Evolutionary conservation across 768 basidiomycete genomes (phyloP), one percentile per base, ranked within the genome.

Genomic region (Chalciporus pseudorubinellus): DNA sequence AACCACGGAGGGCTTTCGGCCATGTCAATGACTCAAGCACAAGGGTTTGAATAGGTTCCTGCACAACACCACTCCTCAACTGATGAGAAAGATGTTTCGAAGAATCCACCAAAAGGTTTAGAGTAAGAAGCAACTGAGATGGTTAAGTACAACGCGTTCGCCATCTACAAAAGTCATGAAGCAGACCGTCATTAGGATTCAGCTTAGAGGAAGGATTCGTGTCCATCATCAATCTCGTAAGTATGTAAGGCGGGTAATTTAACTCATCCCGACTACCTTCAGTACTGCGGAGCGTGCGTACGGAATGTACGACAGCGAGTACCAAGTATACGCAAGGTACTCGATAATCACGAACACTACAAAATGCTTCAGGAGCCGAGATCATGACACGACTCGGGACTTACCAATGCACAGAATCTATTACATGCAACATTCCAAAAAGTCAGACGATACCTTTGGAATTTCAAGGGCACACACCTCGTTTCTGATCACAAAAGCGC

Each of bases 281-380:
- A 81, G 74, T 39, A 90, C 81, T 12, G 85, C 85, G 2, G 82
- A 66, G 48, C 93, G 80, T 3, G 94, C 94, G 61, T 95, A 95
- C 3, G 94, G 94, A 59, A 98, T 92, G 72, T 95, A 97, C 7
- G 85, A 87, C 26, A 89, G 71, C 45, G 80, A 83, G 67, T 89
- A 95, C 92, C 93, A 97, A 19, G 87, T 83, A 70, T 88, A 95
- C 6, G 93, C 94, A 51, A 95, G 76, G 69, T 90, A 95, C 69
- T 95, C 85, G 68, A 97, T 74, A 70, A 95, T 78, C 52, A 97
- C 94, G 67, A 97, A 91, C 51, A 93, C 90, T 91, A 12, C 24
- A 9, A 19, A 3, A 46, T 2, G 46, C 43, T 13, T 44, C 9
- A 53, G 21, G 39, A 19, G 22, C n/a, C 11, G 44, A 24, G 31